Base-by-base conservation (phyloP, 1,284 basidiomycete genomes). In the Wolfiporia cocos region DNA sequence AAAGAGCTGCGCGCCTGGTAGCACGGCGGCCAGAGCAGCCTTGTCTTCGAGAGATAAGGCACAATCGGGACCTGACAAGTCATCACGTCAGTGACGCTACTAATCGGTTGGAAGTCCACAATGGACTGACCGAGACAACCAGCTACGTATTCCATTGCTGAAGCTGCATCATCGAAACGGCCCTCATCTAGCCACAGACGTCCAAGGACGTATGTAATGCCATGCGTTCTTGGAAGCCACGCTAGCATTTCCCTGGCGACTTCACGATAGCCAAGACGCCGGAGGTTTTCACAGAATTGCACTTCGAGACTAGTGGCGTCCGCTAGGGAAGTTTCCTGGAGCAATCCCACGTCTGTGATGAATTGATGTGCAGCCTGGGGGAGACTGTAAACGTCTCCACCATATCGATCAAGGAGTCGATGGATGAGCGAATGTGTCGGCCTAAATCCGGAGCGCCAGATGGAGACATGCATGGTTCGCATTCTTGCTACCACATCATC, bases 201-300 rank as follows among this genome's bases (percentile, higher is more conserved):
- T 2, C 81, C 86, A 37, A 73, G 72, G 20, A 92, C 76, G 60
- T 88, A 96, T 34, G 74, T 74, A 43, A 84, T 78, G 5, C 78
- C 89, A 23, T 85, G 77, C 10, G 84, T 85, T 35, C 80, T 67
- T 21, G 90, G 91, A 38, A 91, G 75, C 74, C 85, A 82, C 14
- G 76, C 74, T 37, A 87, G 65, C 35, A 88, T 67, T 46, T 86
- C 81, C 38, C 74, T 63, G 1, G 86, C 74, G 22, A 78, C 69
- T 45, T 74, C 69, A 36, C 73, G 66, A 55, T 88, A 81, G 2
- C 82, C 86, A 35, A 88, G 67, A 2, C 69, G 61, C 21, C 85
- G 71, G 28, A 95, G 68, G 19, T 69, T 67, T 48, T 88, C 77
- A 44, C 83, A 87, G 49, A 93, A 81, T 26, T 73, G 54, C 26